phyloP scores from a whole-genome alignment of 257 asterid genomes.

The Buddleja alternifolia region DNA sequence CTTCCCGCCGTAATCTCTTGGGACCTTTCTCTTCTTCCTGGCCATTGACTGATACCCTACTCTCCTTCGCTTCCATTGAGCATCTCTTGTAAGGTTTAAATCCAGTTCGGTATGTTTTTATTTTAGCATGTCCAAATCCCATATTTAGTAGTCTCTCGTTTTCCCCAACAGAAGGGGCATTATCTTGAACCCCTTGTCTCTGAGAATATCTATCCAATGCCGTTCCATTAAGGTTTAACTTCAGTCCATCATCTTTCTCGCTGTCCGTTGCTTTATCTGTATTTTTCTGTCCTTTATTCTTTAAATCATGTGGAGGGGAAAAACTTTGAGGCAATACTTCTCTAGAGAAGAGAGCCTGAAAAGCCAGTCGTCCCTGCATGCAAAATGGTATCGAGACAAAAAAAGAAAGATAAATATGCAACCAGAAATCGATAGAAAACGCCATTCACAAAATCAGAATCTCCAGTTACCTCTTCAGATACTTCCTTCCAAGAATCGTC shows the following conservation, averaged over 20 bases:
- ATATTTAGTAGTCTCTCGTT: slow-evolving; percentile 44
- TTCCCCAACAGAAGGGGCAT: slow-evolving; percentile 35
- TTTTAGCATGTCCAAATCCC: slow-evolving; percentile 58
- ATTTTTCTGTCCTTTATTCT: slow-evolving; percentile 40
- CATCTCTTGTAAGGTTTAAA: slow-evolving; percentile 98
- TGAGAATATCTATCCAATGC: slow-evolving; percentile 33
- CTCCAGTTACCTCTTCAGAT: slow-evolving; percentile 75
- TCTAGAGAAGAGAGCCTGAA: slow-evolving; percentile 86
- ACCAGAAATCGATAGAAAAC: slow-evolving; percentile 10
- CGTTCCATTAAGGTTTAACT: slow-evolving; percentile 50
- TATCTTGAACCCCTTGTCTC: slow-evolving; percentile 35
- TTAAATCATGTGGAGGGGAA: slow-evolving; percentile 59
- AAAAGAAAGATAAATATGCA: slow-evolving; percentile 11
- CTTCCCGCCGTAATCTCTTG: slow-evolving; percentile 82
- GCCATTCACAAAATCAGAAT: neutral
- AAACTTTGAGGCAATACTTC: slow-evolving; percentile 90
- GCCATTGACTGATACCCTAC: slow-evolving; percentile 44
- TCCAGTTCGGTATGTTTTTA: slow-evolving; percentile 65
- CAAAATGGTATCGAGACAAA: slow-evolving; percentile 25
- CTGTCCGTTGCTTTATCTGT: slow-evolving; percentile 31
- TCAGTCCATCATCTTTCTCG: slow-evolving; percentile 34
- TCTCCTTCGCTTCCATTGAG: slow-evolving; percentile 79
- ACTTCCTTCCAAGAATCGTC: slow-evolving; percentile 91
- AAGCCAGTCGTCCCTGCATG: slow-evolving; percentile 88
- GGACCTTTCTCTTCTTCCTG: slow-evolving; percentile 70